Base-by-base conservation (phyloP, 345 rosid genomes). In the Orychophragmus violaceus region DNA sequence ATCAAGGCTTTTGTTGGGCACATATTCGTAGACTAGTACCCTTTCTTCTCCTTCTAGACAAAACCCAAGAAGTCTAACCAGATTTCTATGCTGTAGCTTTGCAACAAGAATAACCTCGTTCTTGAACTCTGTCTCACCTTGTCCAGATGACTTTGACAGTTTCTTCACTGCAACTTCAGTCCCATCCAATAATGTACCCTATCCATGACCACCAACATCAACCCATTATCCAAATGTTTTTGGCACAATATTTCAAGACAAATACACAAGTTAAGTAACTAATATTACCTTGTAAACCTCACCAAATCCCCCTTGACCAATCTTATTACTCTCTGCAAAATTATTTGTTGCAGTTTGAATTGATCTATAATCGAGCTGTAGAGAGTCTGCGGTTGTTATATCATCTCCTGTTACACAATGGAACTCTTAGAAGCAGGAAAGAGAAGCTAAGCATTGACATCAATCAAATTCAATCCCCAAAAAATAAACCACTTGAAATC, bases 271-370 rank as follows among this genome's bases (percentile, higher is more conserved):
- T n/a, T 17, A 11, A 69, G 41, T 19, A 70, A 52, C 27, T 12
- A 35, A 2, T 13, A 14, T 19, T 74, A 85, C 91, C 89, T 76
- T 76, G 80, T 76, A 87, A 72, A 90, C 91, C 19, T 52, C 82
- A 13, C 94, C 87, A 56, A 87, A 87, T 36, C 89, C 96, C 29
- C 94, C 94, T 74, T 62, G 65, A 29, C 91, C 94, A 35, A 87
- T 75, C 66, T 80, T 81, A 59, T 82, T 81, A 17, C 70, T 37
- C 12, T 22, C 59, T 4, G 87, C 73, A 77, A 87, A 87, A 16
- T 77, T 56, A 16, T 74, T 18, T 3, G 89, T 83, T 11, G 91
- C 90, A 19, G 54, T 53, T 81, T 78, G 62, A 12, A 85, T 76
- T 7, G 75, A 56, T 16, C 18, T 67, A 1, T 82, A 68, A 46